Conservation (phyloP, 1,139 yeast genomes). For the Zygoascus hellenicus region DNA sequence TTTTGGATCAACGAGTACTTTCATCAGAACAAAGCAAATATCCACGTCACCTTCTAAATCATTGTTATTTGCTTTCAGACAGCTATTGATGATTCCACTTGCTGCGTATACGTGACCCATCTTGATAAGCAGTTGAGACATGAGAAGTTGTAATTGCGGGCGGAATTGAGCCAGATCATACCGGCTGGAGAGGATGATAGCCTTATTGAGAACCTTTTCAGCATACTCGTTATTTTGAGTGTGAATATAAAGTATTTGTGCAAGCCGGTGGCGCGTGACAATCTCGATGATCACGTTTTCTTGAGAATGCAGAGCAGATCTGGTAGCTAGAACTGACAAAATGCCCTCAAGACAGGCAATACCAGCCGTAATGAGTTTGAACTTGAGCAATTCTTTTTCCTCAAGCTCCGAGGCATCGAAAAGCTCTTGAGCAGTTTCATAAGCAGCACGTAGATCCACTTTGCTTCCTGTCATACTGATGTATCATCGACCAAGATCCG, state of each 20-base stretch:
- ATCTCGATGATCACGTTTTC: background rate
- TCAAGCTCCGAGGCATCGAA: conserved; percentile 2
- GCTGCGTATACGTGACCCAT: conserved; percentile 12
- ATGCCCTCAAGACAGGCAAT: conserved; percentile 10
- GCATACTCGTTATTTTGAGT: conserved; percentile 11
- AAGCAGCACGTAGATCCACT: background rate
- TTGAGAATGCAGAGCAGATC: background rate
- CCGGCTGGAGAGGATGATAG: conserved; percentile 11
- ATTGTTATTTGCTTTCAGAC: background rate
- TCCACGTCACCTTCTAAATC: background rate
- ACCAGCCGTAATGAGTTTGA: conserved; percentile 9
- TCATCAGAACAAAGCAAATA: conserved; percentile 1
- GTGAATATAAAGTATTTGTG: conserved; percentile 12
- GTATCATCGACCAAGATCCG: no score
- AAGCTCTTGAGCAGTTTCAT: conserved; percentile 6
- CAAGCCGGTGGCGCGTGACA: conserved; percentile 9
- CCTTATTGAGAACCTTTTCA: conserved; percentile 12
- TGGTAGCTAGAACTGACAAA: conserved; percentile 2
- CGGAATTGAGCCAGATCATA: conserved; percentile 7
- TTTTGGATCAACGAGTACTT: conserved; percentile 3
- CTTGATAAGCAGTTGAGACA: conserved; percentile 9
- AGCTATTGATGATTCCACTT: conserved; percentile 3
- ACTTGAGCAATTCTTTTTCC: background rate
- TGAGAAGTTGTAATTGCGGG: conserved; percentile 13
- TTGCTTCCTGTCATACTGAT: no score